Base-by-base conservation (phyloP, 2,329 filamentous ascomycete species). In the Chaetomiaceae sp. region DNA sequence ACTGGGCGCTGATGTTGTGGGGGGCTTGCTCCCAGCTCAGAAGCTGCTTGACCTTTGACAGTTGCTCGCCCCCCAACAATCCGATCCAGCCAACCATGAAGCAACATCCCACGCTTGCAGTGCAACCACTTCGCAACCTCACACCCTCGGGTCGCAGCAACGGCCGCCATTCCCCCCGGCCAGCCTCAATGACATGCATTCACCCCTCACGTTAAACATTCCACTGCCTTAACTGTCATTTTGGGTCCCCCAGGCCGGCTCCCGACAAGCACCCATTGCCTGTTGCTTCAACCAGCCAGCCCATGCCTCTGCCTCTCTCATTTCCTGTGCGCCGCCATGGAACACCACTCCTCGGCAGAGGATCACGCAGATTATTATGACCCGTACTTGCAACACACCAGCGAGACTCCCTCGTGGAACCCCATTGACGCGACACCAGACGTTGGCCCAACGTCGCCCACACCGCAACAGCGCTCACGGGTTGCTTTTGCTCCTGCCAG, bases 391-490 rank as follows among this genome's bases (percentile, higher is more conserved):
- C 49, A 47, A n/a, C 43, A 33, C 5, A 14, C 4, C 20, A 16
- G 5, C 10, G 6, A 12, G 6, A 34, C 37, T 19, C 16, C 9
- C 27, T 31, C 19, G 23, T 44, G 43, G 42, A 20, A 50, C 37
- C 40, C 48, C 3, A 23, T 54, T 3, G 52, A 48, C n/a, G 16
- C 52, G 41, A 51, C 52, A 10, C 48, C 52, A 6, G 44, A 50
- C 41, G 7, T 48, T 3, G 23, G 33, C 35, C 34, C 52, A 17
- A 19, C 34, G 16, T 40, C 47, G 17, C 30, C 25, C 5, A 27
- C 25, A 12, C 39, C 48, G 41, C 40, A 39, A 13, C 34, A 27
- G 5, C 34, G 25, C n/a, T 23, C 52, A 17, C 38, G 35, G 7
- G 38, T 50, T 8, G 20, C 44, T 1, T 48, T 40, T 34, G 48